Conservation (phyloP, 805 yeast species). For the Lachancea quebecensis region DNA sequence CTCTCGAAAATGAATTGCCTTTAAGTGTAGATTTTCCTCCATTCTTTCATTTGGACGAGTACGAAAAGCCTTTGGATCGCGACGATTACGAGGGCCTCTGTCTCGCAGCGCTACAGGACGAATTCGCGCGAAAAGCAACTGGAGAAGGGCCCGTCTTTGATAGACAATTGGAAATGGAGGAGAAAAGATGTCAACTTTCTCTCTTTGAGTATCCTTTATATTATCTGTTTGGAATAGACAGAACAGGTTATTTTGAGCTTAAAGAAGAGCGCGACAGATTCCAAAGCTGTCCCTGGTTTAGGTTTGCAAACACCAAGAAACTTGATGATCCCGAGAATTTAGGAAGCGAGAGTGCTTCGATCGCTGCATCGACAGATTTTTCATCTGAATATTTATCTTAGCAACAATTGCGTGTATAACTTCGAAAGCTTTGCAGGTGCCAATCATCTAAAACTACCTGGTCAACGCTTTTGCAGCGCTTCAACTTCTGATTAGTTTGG, state of each 20-base stretch:
- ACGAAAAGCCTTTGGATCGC: slow-evolving; percentile 17
- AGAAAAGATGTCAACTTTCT: slow-evolving; percentile 9
- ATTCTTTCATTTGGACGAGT: slow-evolving; percentile 14
- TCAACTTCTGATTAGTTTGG: too few species aligned
- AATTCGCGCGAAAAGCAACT: slow-evolving; percentile 3
- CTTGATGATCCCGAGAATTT: neutral
- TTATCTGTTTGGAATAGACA: slow-evolving; percentile 22
- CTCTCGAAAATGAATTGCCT: neutral
- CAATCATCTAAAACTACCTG: slow-evolving; percentile 9
- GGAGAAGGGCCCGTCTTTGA: slow-evolving; percentile 16
- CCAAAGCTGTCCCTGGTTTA: slow-evolving; percentile 15
- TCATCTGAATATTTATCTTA: too few species aligned
- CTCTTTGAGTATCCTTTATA: slow-evolving; percentile 18
- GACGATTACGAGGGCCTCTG: slow-evolving; percentile 19
- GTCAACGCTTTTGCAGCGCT: neutral
- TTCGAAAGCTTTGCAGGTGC: slow-evolving; percentile 10
- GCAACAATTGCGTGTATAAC: too few species aligned
- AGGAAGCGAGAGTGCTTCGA: neutral
- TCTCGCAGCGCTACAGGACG: slow-evolving; percentile 15
- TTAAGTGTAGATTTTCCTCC: slow-evolving; percentile 17
- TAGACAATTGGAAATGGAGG: slow-evolving; percentile 23
- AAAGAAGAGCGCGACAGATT: slow-evolving; percentile 17
- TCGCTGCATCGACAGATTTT: neutral
- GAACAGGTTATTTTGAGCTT: slow-evolving; percentile 21
- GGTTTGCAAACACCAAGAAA: slow-evolving; percentile 6